These are phyloP conservation scores for Fusarium stilboides DNA, from an alignment of 2,329 filamentous ascomycete genomes.

Conservation along the genomic window DNA sequence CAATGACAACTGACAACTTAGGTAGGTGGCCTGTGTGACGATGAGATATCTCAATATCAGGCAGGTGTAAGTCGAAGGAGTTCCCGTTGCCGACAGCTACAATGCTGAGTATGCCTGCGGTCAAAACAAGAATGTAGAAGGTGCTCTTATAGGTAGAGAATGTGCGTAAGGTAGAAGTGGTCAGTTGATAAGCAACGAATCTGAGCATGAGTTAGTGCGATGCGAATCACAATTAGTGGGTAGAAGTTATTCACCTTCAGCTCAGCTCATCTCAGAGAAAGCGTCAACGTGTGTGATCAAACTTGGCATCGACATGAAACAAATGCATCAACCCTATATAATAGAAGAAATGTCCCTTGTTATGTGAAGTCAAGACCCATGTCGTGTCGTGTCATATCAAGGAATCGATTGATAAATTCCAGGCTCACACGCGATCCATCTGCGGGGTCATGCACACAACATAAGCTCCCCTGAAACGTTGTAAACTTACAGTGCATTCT, in stretches of 20 bases:
- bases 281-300: conserved; percentile 11
- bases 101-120: neutral
- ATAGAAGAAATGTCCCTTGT: neutral
- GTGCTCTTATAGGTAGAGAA: neutral
- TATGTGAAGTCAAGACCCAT: neutral
- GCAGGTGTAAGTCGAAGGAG: neutral
- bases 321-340: too few relatives aligned
- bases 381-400: neutral
- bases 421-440: conserved; percentile 22
- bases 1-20: too few relatives aligned
- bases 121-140: neutral
- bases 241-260: conserved; percentile 27
- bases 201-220: conserved; percentile 12
- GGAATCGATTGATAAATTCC: conserved; percentile 15
- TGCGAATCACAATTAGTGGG: conserved; percentile 21
- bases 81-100: neutral
- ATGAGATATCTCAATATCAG: conserved; percentile 7
- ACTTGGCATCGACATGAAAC: too few relatives aligned
- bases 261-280: conserved; percentile 5
- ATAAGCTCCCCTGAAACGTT: conserved; percentile 13
- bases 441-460: conserved; percentile 24
- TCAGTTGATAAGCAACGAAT: conserved; percentile 13
- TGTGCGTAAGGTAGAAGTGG: neutral
- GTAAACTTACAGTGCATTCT: conserved; percentile 22
- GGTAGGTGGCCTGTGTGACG: neutral